Evolutionary conservation across 169 alveolate species (phyloP), one percentile per base, ranked within the genome.

Genomic region (Plasmodium vivax): DNA sequence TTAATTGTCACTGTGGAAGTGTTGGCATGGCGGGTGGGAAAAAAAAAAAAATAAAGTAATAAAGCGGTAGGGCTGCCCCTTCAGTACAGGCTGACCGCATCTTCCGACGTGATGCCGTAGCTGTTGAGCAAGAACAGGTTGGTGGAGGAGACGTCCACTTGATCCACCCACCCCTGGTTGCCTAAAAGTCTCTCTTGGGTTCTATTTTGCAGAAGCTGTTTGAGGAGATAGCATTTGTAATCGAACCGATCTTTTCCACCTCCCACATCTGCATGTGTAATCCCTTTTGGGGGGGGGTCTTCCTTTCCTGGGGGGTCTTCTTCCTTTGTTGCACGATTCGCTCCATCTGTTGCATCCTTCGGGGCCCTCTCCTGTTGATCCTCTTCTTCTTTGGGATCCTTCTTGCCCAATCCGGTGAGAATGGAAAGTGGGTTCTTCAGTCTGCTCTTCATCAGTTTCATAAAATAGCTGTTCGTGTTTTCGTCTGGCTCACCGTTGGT

Each of bases 61-160:
- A n/a, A n/a, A n/a, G 19, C 41, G 43, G 14, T 8, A 51, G 68
- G 56, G 36, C 0, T 6, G 54, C 47, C 36, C 9, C 36, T 82
- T 82, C 72, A 82, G 71, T 73, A 85, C 9, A 41, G 16, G 32
- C 51, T 47, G 6, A 54, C 71, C 2, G 19, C 12, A 27, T 87
- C 93, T 14, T 87, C 93, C 32, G 93, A 87, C 45, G 34, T 87
- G 2, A 87, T 54, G 30, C 81, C 68, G 47, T 87, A 87, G 9
- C 43, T 77, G 68, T 87, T 87, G 45, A 77, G 43, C 68, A 87
- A 36, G 71, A 87, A 87, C 32, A 87, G 82, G 41, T 58, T 77
- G 32, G 34, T 10, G 68, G 93, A 87, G 6, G 93, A 71, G 3
- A 87, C 30, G 32, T 87, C 62, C n/a, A 87, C 56, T 36, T 51